A percentile compares a stretch with the other conserved stretches of the same genome.
Evolutionary conservation across 2,329 filamentous ascomycete species (phyloP).

Genomic region (Colletotrichum plurivorum): DNA sequence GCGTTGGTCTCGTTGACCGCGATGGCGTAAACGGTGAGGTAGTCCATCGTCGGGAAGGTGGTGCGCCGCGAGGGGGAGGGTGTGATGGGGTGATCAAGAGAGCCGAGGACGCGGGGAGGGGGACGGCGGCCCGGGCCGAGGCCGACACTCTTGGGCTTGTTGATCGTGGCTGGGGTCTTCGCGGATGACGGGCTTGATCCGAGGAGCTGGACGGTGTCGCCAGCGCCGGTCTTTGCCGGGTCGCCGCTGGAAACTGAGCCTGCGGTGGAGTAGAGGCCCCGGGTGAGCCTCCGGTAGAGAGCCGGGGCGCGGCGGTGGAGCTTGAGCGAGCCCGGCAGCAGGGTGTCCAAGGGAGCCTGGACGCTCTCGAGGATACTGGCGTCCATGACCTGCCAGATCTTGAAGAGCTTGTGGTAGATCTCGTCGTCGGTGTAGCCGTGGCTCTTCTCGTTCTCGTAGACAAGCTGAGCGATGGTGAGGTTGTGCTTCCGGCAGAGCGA

Average conservation of each 20-base stretch:
- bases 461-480: conserved; percentile 65
- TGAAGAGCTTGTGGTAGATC: conserved; percentile 61
- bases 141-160: conserved; percentile 13
- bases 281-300: conserved; percentile 59
- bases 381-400: conserved; percentile 68
- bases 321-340: conserved; percentile 62
- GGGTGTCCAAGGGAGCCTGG: conserved; percentile 57
- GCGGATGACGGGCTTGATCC: background rate
- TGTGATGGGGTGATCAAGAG: conserved; percentile 60
- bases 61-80: conserved; percentile 62
- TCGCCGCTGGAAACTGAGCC: conserved; percentile 41
- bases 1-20: conserved; percentile 69
- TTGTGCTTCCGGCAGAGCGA: conserved; percentile 64
- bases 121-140: conserved; percentile 46
- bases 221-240: background rate
- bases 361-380: conserved; percentile 65
- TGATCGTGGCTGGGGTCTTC: background rate
- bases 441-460: conserved; percentile 68
- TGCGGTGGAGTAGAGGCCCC: conserved; percentile 60
- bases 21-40: conserved; percentile 65
- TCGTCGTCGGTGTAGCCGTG: conserved; percentile 65
- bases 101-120: conserved; percentile 60
- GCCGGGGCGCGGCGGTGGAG: conserved; percentile 62
- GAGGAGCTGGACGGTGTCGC: conserved; percentile 22
- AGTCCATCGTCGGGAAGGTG: conserved; percentile 65